Conservation (phyloP, 768 basidiomycete genomes). For the Trametes cingulata region DNA sequence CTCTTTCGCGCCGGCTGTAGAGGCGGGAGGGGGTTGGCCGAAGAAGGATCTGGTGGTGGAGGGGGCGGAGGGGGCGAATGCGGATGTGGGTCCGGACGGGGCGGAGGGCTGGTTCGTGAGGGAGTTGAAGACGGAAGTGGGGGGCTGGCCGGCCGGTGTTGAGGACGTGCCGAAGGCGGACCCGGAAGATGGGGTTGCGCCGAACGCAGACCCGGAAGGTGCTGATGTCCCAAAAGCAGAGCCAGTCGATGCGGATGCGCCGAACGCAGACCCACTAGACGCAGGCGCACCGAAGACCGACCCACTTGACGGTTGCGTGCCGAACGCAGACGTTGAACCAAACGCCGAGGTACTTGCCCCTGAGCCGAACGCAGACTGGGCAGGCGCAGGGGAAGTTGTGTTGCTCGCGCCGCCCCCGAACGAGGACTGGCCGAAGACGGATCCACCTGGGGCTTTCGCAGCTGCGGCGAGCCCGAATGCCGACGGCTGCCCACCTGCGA, state of each 20-base stretch:
- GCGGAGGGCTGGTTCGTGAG: conserved; percentile 18
- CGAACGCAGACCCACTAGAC: conserved; percentile 22
- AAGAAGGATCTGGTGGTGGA: conserved; percentile 11
- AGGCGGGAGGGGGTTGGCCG: conserved; percentile 1
- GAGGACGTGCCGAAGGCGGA: conserved; percentile 20
- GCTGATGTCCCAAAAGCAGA: conserved; percentile 25
- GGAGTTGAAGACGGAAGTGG: conserved; percentile 24
- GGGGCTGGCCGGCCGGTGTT: conserved; percentile 33
- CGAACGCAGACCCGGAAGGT: not conserved
- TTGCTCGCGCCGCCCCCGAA: conserved; percentile 8
- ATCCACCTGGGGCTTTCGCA: conserved; percentile 18
- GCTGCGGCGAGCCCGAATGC: conserved; percentile 30
- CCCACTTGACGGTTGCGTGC: too few relatives aligned
- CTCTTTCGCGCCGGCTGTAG: conserved; percentile 12
- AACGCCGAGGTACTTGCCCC: too few relatives aligned
- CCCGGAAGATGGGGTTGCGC: not conserved
- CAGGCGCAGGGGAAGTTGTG: conserved; percentile 13
- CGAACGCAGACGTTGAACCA: conserved; percentile 22
- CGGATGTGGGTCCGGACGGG: too few relatives aligned
- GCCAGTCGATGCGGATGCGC: not conserved
- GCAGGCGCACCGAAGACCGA: not conserved
- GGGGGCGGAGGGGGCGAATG: conserved; percentile 1
- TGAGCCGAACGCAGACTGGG: conserved; percentile 23
- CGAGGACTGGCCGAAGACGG: conserved; percentile 29
- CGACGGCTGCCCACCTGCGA: conserved; percentile 32